These are phyloP conservation scores for Aspergillus bombycis DNA, from an alignment of 2,329 filamentous ascomycete genomes.

Conservation along the genomic window DNA sequence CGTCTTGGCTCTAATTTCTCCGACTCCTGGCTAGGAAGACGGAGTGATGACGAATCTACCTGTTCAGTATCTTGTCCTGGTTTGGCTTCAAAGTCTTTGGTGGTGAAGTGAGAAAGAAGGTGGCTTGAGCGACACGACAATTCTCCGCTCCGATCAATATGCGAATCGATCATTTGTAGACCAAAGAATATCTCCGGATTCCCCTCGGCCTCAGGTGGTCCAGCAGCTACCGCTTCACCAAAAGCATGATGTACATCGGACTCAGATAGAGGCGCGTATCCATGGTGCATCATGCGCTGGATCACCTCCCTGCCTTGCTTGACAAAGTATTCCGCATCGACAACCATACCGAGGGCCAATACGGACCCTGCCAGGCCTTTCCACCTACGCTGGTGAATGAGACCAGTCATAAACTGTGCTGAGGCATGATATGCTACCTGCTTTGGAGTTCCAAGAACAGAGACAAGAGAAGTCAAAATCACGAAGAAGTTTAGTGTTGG, in stretches of 20 bases:
- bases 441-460: background rate
- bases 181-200: background rate
- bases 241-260: background rate
- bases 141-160: background rate
- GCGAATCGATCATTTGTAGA: background rate
- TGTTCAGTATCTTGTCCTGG: background rate
- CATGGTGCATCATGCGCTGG: background rate
- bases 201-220: background rate
- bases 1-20: background rate
- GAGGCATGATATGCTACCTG: background rate
- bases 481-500: background rate
- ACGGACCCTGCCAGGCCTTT: background rate
- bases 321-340: background rate
- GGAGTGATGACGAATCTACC: background rate
- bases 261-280: background rate
- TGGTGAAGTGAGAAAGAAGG: conserved; percentile 1
- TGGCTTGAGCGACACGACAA: too few relatives aligned
- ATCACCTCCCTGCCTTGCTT: background rate
- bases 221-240: background rate
- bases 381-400: background rate
- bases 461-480: background rate
- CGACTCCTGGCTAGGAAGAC: too few relatives aligned
- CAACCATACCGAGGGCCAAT: background rate
- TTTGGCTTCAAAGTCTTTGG: background rate
- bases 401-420: background rate